Conservation (phyloP, 1,284 basidiomycete genomes). For the Boletellus dicymbophilus region DNA sequence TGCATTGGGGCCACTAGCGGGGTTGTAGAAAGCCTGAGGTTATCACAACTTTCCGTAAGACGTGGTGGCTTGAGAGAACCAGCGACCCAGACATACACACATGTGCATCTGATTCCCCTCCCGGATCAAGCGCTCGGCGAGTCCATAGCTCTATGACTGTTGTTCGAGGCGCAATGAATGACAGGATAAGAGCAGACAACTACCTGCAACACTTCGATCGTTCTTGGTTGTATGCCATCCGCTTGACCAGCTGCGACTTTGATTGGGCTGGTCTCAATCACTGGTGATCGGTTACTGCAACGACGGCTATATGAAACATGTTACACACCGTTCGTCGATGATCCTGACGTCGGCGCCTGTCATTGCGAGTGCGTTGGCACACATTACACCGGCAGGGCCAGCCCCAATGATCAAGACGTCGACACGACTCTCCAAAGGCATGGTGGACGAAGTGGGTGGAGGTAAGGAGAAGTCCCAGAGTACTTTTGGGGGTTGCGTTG, state of each 20-base stretch:
- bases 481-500: too few relatives aligned
- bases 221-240: slow-evolving; percentile 78
- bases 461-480: background rate
- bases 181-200: background rate
- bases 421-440: slow-evolving; percentile 37
- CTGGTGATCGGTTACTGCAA: background rate
- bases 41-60: background rate
- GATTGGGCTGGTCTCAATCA: slow-evolving; percentile 41
- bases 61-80: background rate
- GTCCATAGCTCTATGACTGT: slow-evolving; percentile 63
- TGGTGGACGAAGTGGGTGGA: background rate
- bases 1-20: slow-evolving; percentile 52
- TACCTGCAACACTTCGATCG: slow-evolving; percentile 77
- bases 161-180: background rate
- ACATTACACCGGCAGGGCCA: slow-evolving; percentile 63
- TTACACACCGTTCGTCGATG: slow-evolving; percentile 62
- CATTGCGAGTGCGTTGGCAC: slow-evolving; percentile 59
- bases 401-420: slow-evolving; percentile 61
- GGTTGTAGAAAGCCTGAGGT: slow-evolving; percentile 73
- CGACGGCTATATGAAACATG: background rate
- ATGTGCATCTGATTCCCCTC: slow-evolving; percentile 72
- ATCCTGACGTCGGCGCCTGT: slow-evolving; percentile 64
- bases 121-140: slow-evolving; percentile 60
- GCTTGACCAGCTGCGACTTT: slow-evolving; percentile 72
- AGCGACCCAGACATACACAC: slow-evolving; percentile 45